Percentiles rank a stretch among this genome's conserved stretches.
Conservation (phyloP, 179 eudicot species). For the Vitellaria paradoxa region DNA sequence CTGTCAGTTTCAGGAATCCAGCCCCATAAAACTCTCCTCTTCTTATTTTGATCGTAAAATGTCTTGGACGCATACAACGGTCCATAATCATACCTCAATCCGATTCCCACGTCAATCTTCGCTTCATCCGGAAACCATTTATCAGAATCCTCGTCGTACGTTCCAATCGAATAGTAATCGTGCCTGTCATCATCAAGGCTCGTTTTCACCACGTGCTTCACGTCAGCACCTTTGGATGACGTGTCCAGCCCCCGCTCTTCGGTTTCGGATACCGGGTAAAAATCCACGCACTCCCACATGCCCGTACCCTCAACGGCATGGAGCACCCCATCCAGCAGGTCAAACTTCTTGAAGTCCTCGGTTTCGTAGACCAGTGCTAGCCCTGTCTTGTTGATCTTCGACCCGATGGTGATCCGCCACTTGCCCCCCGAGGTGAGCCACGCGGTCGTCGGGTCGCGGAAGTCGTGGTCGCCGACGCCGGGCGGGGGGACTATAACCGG, state of each 20-base stretch:
- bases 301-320: conserved; percentile 62
- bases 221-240: conserved; percentile 43
- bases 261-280: conserved; percentile 60
- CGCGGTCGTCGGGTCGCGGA: conserved; percentile 82
- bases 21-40: conserved; percentile 74
- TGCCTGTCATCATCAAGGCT: conserved; percentile 59
- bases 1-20: conserved; percentile 74
- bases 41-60: conserved; percentile 56
- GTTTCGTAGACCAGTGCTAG: conserved; percentile 63
- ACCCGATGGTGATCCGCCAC: conserved; percentile 70
- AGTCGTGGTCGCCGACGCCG: conserved; percentile 50
- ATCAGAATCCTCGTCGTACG: conserved; percentile 33
- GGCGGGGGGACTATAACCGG: conserved; percentile 74
- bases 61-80: conserved; percentile 75
- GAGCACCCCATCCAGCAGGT: conserved; percentile 38
- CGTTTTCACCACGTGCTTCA: conserved; percentile 68
- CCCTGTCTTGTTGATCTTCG: conserved; percentile 50
- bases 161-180: conserved; percentile 72
- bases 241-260: conserved; percentile 57
- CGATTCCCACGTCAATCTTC: conserved; percentile 58
- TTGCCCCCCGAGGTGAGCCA: conserved; percentile 53
- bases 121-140: conserved; percentile 68
- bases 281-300: conserved; percentile 94
- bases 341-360: conserved; percentile 44
- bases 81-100: conserved; percentile 72